Percentiles rank a stretch among this genome's conserved stretches.
Evolutionary conservation across 2,329 filamentous ascomycete genomes (phyloP).

Genomic region (Aaosphaeria pasadenensis): DNA sequence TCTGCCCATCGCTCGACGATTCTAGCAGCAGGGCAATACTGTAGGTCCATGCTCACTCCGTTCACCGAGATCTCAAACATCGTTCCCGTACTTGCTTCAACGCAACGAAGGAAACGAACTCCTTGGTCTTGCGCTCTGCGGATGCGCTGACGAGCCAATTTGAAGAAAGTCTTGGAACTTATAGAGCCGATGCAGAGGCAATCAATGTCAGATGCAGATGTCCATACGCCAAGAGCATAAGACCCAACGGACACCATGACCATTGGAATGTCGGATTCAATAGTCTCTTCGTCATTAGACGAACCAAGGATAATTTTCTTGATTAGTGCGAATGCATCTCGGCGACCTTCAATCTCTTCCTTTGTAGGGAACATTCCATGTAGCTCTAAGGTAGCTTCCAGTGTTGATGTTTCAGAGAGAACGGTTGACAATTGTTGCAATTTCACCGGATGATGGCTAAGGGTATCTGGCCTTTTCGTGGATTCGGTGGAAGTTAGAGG

Average conservation of each 20-base stretch:
- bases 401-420: constrained; percentile 7
- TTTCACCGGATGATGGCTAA: constrained; percentile 9
- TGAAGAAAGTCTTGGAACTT: constrained; percentile 60
- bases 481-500: neutral
- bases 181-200: constrained; percentile 64
- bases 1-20: constrained; percentile 51
- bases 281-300: constrained; percentile 7
- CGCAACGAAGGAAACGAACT: constrained; percentile 55
- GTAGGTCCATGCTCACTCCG: constrained; percentile 60
- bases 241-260: constrained; percentile 64
- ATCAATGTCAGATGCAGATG: constrained; percentile 60
- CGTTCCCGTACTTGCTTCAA: constrained; percentile 57
- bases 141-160: constrained; percentile 56
- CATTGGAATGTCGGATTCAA: constrained; percentile 35
- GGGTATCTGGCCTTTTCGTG: constrained; percentile 1
- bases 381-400: constrained; percentile 12
- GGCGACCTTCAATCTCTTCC: constrained; percentile 43
- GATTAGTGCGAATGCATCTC: constrained; percentile 47
- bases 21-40: constrained; percentile 61
- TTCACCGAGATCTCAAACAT: constrained; percentile 63
- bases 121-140: constrained; percentile 44
- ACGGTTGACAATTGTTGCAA: constrained; percentile 7
- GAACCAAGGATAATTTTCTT: constrained; percentile 42
- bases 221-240: constrained; percentile 63
- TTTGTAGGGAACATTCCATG: constrained; percentile 46